Percentiles rank a stretch among this genome's conserved stretches.
Conservation (phyloP, 768 basidiomycete species). For the Lactarius quietus region DNA sequence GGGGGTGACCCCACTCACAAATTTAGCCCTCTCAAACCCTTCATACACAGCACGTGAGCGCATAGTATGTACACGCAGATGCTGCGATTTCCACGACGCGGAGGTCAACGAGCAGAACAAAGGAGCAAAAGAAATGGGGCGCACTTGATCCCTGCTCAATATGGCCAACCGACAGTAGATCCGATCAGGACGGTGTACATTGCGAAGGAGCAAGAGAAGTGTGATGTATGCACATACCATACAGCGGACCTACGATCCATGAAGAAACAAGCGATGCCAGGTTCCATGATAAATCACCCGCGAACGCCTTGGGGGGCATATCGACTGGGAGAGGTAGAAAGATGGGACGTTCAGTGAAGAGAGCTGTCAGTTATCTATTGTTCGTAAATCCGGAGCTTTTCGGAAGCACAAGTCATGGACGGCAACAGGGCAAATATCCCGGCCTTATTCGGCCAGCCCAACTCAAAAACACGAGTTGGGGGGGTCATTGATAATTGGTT, state of each 20-base stretch:
- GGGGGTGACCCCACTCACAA: background rate
- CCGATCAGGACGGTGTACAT: background rate
- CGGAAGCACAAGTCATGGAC: background rate
- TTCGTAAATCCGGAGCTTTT: background rate
- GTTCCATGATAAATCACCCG: slow-evolving; percentile 8
- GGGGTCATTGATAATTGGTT: background rate
- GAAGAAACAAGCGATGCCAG: background rate
- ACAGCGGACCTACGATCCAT: slow-evolving; percentile 17
- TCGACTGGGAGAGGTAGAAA: background rate
- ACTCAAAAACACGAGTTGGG: background rate
- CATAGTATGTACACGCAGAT: slow-evolving; percentile 17
- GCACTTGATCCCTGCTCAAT: slow-evolving; percentile 16
- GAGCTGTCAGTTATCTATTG: background rate
- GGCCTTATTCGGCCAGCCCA: background rate
- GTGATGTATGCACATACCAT: background rate
- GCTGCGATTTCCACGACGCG: background rate
- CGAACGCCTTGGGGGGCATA: slow-evolving; percentile 14
- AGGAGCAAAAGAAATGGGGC: background rate
- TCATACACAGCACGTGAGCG: background rate
- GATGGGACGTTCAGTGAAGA: background rate
- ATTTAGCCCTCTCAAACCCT: slow-evolving; percentile 7
- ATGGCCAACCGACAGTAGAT: background rate
- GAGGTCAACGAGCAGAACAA: background rate
- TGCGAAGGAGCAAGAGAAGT: background rate
- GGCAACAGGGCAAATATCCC: background rate